Evolutionary conservation across 345 rosid genomes (phyloP).

Genomic region (Camelina neglecta): DNA sequence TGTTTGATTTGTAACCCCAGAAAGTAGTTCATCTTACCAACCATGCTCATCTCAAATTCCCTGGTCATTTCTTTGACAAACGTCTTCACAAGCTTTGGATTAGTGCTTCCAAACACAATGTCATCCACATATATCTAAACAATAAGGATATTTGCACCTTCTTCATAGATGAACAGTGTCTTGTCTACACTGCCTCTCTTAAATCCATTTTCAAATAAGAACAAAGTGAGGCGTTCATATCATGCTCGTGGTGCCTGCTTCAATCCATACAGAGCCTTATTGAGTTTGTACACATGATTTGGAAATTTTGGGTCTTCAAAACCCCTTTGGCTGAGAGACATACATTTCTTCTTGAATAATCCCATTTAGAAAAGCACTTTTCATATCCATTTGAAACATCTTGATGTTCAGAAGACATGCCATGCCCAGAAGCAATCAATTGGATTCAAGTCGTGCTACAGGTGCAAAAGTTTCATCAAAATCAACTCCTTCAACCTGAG

Average conservation of each 20-base stretch:
- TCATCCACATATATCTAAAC: background rate
- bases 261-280: background rate
- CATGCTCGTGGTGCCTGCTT: background rate
- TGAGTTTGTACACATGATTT: background rate
- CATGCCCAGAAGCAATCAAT: background rate
- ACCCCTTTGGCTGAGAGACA: background rate
- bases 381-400: background rate
- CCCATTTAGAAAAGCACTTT: background rate
- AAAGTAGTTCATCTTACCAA: background rate
- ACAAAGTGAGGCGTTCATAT: background rate
- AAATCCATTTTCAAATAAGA: accelerated
- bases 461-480: background rate
- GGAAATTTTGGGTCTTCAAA: background rate
- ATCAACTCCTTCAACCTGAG: background rate
- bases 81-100: background rate
- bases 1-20: background rate
- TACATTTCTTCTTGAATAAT: background rate
- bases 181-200: background rate
- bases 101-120: background rate
- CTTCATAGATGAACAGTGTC: background rate
- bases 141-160: background rate
- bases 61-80: background rate
- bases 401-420: background rate
- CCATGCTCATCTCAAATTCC: background rate
- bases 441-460: background rate